phyloP scores from a whole-genome alignment of 352 stramenopile genomes.

The Pythium phragmiticola region DNA sequence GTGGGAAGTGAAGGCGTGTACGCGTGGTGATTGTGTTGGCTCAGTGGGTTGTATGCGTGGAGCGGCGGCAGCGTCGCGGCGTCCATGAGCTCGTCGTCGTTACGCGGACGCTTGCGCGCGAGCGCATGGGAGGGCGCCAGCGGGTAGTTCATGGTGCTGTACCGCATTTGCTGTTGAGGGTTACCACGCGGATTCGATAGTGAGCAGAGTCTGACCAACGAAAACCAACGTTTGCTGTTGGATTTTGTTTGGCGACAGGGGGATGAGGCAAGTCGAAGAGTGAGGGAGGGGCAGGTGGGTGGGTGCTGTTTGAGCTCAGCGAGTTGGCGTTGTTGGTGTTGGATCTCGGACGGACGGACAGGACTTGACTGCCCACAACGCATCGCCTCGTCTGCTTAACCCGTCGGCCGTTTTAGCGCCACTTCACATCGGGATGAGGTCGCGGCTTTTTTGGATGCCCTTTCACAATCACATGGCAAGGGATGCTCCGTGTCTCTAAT shows the following conservation, averaged over 20 bases:
- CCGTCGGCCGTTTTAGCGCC: conserved; percentile 5
- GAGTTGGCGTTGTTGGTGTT: neutral
- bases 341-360: neutral
- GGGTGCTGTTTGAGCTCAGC: neutral
- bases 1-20: neutral
- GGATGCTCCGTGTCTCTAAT: conserved; percentile 12
- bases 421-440: conserved; percentile 1
- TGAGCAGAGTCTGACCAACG: conserved; percentile 20
- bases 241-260: conserved; percentile 8
- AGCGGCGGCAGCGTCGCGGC: conserved; percentile 16
- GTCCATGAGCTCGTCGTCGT: conserved; percentile 13
- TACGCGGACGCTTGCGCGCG: conserved; percentile 23
- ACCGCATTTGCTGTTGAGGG: conserved; percentile 10
- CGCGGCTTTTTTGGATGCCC: neutral
- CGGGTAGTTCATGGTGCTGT: conserved; percentile 12
- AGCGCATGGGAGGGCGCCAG: neutral
- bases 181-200: conserved; percentile 1
- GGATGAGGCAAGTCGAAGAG: conserved; percentile 11
- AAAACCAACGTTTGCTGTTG: neutral
- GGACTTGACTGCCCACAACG: conserved; percentile 10
- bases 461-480: conserved; percentile 19
- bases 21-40: neutral
- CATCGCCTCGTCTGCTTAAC: neutral
- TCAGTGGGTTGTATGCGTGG: conserved; percentile 15
- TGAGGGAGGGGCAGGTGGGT: conserved; percentile 1